Base-by-base conservation (phyloP, 495 filamentous ascomycete genomes). In the Penicillium silybi region DNA sequence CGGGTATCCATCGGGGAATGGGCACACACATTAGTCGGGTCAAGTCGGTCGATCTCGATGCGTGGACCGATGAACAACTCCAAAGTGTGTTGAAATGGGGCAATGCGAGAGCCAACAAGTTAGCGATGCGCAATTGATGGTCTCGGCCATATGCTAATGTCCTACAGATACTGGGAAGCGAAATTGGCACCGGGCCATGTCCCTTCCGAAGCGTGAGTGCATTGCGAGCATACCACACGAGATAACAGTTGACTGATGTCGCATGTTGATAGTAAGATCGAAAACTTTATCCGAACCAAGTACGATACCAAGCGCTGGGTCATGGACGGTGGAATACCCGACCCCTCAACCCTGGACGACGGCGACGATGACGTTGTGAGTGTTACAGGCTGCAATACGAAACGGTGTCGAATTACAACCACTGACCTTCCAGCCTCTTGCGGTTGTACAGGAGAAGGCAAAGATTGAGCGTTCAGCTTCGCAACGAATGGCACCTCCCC, bases 251-350 rank as follows among this genome's bases (percentile, higher is more conserved):
- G 46, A 22, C 44, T 59, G 35, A 61, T 35, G 15, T 17, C 3
- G 10, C 15, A 7, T 32, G 35, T 13, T 6, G 19, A 50, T 42
- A 86, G 83, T 40, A 98, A 98, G 76, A 97, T 98, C 56, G 93
- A 97, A 78, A 98, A 97, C 71, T 98, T 98, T 58, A 96, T 98
- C 54, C 83, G 95, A 39, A 98, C 93, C 32, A 98, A 98, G 70
- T 98, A 98, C 68, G 93, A 98, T 61, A 86, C 90, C 8, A 97
- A 96, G 77, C 79, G 95, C 71, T 98, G 93, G 93, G 88, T 91
- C 2, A 96, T 97, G 92, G 95, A 98, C 51, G 93, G 95, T 3
- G 81, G 79, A 10, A 91, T 97, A 71, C 95, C 95, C 8, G 89
- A 97, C 61, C 95, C 95, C 19, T 77, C 87, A 0, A 89, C 85